Evolutionary conservation across 2,329 filamentous ascomycete genomes (phyloP).

Genomic region (Boeremia lycopersici): DNA sequence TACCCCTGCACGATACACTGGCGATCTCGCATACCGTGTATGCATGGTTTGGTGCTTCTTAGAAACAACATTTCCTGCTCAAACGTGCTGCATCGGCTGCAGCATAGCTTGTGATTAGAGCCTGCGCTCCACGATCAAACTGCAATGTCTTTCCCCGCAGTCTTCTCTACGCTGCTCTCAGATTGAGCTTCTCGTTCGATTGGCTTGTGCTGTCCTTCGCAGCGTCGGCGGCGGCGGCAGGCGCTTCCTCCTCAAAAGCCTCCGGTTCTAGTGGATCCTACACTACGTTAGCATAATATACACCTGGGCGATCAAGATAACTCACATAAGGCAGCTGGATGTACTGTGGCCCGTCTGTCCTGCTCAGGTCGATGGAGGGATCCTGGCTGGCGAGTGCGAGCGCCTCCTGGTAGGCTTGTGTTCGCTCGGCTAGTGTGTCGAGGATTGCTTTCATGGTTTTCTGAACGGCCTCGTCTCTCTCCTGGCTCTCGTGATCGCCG

Average conservation of each 20-base stretch:
- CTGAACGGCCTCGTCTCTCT: slow-evolving; percentile 71
- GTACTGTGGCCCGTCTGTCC: slow-evolving; percentile 34
- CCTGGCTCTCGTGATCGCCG: slow-evolving; percentile 70
- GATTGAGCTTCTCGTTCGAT: slow-evolving; percentile 23
- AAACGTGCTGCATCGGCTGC: not conserved
- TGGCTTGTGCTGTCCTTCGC: slow-evolving; percentile 13
- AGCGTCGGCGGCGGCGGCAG: slow-evolving; percentile 7
- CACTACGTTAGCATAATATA: slow-evolving; percentile 10
- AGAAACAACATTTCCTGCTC: not conserved
- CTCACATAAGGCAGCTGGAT: slow-evolving; percentile 34
- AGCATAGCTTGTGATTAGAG: not conserved
- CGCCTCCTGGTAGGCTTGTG: slow-evolving; percentile 85
- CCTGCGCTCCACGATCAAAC: not conserved
- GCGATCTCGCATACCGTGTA: not conserved
- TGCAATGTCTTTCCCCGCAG: not conserved
- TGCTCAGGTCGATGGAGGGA: slow-evolving; percentile 34
- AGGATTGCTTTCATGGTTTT: slow-evolving; percentile 83
- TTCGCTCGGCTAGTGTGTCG: slow-evolving; percentile 84
- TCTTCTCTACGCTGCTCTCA: slow-evolving; percentile 15
- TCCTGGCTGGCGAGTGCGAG: slow-evolving; percentile 65
- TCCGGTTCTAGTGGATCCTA: slow-evolving; percentile 32
- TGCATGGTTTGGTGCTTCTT: not conserved
- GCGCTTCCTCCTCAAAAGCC: slow-evolving; percentile 13
- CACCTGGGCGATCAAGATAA: not conserved
- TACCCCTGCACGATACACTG: not conserved